Conservation (phyloP, 768 basidiomycete species). For the Fibroporia radiculosa region DNA sequence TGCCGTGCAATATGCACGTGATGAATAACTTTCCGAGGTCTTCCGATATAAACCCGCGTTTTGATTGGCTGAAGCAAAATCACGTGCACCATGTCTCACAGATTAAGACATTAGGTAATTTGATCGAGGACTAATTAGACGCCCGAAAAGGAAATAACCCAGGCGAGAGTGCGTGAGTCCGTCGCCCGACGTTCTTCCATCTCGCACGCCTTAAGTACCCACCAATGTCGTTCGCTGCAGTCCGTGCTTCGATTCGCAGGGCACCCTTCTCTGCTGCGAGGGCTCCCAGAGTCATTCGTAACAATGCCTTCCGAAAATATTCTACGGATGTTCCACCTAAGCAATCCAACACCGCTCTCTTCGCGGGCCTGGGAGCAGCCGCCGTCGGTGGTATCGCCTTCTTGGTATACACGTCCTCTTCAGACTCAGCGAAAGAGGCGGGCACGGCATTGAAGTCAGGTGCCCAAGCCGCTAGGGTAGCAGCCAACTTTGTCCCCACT, state of each 20-base stretch:
- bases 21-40: no score
- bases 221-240: constrained; percentile 51
- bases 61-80: no score
- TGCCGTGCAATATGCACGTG: neutral
- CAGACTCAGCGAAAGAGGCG: constrained; percentile 42
- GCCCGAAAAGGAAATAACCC: neutral
- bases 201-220: neutral
- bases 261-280: constrained; percentile 23
- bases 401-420: constrained; percentile 43
- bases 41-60: no score
- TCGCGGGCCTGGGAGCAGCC: constrained; percentile 52
- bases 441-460: constrained; percentile 53
- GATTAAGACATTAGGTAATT: no score
- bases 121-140: no score
- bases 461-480: constrained; percentile 53
- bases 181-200: neutral
- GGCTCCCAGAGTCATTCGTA: constrained; percentile 23
- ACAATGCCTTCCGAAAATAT: constrained; percentile 44
- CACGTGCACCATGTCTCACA: no score
- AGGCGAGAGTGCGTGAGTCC: neutral
- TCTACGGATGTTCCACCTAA: constrained; percentile 41
- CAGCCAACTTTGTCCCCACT: constrained; percentile 62
- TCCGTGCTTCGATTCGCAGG: constrained; percentile 45
- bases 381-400: constrained; percentile 58
- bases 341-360: constrained; percentile 52